Percentiles rank a stretch among this genome's conserved stretches.
phyloP scores from a whole-genome alignment of 352 stramenopile genomes.

The Blastocystis sp. region DNA sequence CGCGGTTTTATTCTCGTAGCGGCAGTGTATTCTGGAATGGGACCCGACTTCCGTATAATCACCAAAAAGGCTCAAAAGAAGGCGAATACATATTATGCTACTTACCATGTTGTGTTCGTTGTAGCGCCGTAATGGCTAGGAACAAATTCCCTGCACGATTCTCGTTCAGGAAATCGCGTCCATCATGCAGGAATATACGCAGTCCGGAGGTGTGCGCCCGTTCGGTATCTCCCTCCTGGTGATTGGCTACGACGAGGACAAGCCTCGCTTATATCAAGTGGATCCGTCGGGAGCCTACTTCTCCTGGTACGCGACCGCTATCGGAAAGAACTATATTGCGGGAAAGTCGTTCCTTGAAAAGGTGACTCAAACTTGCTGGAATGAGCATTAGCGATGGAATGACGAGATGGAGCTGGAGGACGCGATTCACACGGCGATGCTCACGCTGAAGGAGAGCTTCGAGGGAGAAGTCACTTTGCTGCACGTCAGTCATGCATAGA shows the following conservation, averaged over 20 bases:
- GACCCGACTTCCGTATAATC: slow-evolving; percentile 96
- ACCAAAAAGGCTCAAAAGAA: slow-evolving; percentile 91
- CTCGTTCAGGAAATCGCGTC: slow-evolving; percentile 90
- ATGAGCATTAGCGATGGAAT: slow-evolving; percentile 74
- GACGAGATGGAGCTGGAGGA: slow-evolving; percentile 99
- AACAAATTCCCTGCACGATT: slow-evolving; percentile 88
- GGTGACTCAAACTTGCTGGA: neutral
- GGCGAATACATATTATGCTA: slow-evolving; percentile 89
- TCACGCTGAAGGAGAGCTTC: slow-evolving; percentile 98
- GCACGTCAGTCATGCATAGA: slow-evolving; percentile 77
- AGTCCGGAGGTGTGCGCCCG: slow-evolving; percentile 91
- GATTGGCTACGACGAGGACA: slow-evolving; percentile 92
- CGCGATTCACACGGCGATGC: slow-evolving; percentile 94
- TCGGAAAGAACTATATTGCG: slow-evolving; percentile 93
- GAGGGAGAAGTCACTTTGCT: slow-evolving; percentile 79
- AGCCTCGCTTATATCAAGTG: slow-evolving; percentile 90
- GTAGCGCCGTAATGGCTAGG: slow-evolving; percentile 71
- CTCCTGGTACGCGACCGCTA: slow-evolving; percentile 98
- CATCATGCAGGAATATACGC: slow-evolving; percentile 92
- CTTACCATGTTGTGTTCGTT: slow-evolving; percentile 79
- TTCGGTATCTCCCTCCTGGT: slow-evolving; percentile 97
- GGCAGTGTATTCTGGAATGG: slow-evolving; percentile 94
- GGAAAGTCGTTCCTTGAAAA: slow-evolving; percentile 96
- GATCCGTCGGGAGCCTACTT: slow-evolving; percentile 96
- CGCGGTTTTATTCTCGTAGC: slow-evolving; percentile 71